phyloP scores from a whole-genome alignment of 352 stramenopile genomes.

The Aphanomyces cochlioides region DNA sequence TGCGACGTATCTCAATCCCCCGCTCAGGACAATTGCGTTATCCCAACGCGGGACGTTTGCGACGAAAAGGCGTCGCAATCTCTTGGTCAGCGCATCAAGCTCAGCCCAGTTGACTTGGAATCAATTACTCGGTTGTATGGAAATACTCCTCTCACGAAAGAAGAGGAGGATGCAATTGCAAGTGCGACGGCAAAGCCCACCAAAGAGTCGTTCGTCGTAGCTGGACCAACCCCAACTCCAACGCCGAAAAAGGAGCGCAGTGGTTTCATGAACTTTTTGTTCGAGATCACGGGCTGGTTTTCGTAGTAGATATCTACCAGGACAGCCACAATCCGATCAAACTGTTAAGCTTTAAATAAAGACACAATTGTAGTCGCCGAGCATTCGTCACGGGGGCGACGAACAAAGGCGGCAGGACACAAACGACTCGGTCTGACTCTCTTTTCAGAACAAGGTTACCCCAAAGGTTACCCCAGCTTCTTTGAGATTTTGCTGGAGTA shows the following conservation, averaged over 20 bases:
- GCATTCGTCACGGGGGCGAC: too few relatives aligned
- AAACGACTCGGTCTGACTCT: too few relatives aligned
- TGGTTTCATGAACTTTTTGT: too few relatives aligned
- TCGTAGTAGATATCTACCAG: too few relatives aligned
- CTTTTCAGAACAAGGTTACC: too few relatives aligned
- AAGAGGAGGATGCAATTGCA: background rate
- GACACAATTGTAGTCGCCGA: too few relatives aligned
- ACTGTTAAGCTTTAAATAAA: too few relatives aligned
- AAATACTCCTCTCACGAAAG: background rate
- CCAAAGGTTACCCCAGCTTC: background rate
- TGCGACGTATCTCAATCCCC: conserved; percentile 14
- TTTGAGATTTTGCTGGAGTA: conserved; percentile 1
- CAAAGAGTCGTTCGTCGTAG: background rate
- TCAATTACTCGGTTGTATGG: conserved; percentile 7
- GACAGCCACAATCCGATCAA: too few relatives aligned
- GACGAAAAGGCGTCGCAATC: conserved; percentile 10
- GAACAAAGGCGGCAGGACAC: too few relatives aligned
- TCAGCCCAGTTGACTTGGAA: conserved; percentile 17
- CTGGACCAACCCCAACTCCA: background rate
- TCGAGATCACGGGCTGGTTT: too few relatives aligned
- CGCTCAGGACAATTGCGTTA: conserved; percentile 6
- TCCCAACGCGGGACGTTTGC: conserved; percentile 9
- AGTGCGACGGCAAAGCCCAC: background rate
- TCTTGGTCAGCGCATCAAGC: conserved; percentile 17
- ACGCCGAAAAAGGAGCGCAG: background rate